Conservation (phyloP, 352 stramenopile species). For the Pythium pyrilobum region DNA sequence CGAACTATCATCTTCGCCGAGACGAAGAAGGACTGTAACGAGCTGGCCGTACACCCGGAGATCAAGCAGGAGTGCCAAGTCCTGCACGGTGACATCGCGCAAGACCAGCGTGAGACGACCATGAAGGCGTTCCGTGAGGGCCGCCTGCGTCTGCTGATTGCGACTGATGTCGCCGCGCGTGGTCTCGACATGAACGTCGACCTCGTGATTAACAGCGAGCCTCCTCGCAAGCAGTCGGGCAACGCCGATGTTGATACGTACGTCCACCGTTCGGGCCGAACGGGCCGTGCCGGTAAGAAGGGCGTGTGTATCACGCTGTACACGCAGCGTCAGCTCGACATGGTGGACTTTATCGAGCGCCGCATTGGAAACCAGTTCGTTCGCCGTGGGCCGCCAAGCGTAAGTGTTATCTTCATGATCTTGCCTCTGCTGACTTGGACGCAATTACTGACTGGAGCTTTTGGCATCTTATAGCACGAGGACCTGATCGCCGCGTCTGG, state of each 20-base stretch:
- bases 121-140: constrained; percentile 96
- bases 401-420: constrained; percentile 20
- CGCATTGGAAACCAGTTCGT: constrained; percentile 88
- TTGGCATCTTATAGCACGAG: constrained; percentile 40
- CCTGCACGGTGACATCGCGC: constrained; percentile 96
- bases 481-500: constrained; percentile 88
- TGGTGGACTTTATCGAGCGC: constrained; percentile 81
- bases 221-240: constrained; percentile 72
- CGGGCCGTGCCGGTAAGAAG: constrained; percentile 93
- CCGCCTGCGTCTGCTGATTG: constrained; percentile 93
- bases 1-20: constrained; percentile 94
- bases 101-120: constrained; percentile 96
- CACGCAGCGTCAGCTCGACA: constrained; percentile 73
- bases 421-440: no score
- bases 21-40: constrained; percentile 94
- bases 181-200: constrained; percentile 97
- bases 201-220: constrained; percentile 96
- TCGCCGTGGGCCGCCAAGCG: constrained; percentile 75
- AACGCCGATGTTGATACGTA: constrained; percentile 96
- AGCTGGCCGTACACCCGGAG: constrained; percentile 85
- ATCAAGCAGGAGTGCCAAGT: constrained; percentile 86
- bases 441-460: not conserved
- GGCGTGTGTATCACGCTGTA: constrained; percentile 97
- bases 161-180: constrained; percentile 95
- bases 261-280: constrained; percentile 97